Conservation (phyloP, 2,329 filamentous ascomycete genomes). For the Sclerotinia minor region DNA sequence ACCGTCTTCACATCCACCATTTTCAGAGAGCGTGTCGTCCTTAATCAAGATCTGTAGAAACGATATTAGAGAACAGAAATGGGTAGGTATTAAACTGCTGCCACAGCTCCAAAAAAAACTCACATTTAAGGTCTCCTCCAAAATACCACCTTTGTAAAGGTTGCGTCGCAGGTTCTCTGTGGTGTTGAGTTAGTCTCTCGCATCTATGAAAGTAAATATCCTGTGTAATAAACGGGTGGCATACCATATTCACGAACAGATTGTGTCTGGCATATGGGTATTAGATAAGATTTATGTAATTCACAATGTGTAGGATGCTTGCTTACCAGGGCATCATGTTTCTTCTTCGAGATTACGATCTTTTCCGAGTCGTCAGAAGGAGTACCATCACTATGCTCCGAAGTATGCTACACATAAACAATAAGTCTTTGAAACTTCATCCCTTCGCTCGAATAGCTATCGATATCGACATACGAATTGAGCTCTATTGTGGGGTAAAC, state of each 20-base stretch:
- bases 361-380: slow-evolving; percentile 42
- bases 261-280: slow-evolving; percentile 33
- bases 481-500: slow-evolving; percentile 43
- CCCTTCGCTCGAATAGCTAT: not conserved
- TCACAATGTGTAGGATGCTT: slow-evolving; percentile 31
- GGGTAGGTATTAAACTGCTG: not conserved
- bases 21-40: slow-evolving; percentile 29
- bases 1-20: too few relatives aligned
- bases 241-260: slow-evolving; percentile 56
- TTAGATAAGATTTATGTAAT: slow-evolving; percentile 11
- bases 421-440: slow-evolving; percentile 3
- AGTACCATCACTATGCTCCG: slow-evolving; percentile 41
- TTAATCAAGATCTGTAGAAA: slow-evolving; percentile 36
- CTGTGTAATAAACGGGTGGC: slow-evolving; percentile 27
- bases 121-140: slow-evolving; percentile 47
- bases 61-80: slow-evolving; percentile 27
- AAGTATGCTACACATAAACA: slow-evolving; percentile 44
- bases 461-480: slow-evolving; percentile 47
- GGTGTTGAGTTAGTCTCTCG: slow-evolving; percentile 26
- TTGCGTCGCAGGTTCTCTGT: slow-evolving; percentile 48
- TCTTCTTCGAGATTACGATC: slow-evolving; percentile 58
- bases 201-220: not conserved
- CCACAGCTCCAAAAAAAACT: slow-evolving; percentile 24
- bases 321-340: slow-evolving; percentile 61
- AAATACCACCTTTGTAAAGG: slow-evolving; percentile 52